Evolutionary conservation across 768 basidiomycete genomes (phyloP).

Genomic region (Glaciozyma martinii): DNA sequence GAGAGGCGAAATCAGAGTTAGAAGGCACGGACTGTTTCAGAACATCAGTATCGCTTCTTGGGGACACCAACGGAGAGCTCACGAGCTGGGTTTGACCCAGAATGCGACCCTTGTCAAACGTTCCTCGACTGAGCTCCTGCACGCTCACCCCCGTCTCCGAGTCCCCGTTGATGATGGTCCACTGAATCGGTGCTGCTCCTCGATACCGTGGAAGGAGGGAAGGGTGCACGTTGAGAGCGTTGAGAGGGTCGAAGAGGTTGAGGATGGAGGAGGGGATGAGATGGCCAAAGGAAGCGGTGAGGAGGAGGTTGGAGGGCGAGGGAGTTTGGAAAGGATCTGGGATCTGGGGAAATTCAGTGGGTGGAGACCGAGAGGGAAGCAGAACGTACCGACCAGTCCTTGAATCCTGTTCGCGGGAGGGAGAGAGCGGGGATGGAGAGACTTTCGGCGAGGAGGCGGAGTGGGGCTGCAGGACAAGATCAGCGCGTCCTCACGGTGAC

Average conservation of each 20-base stretch:
- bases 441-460: constrained; percentile 20
- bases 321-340: not conserved
- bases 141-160: constrained; percentile 24
- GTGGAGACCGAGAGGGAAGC: not conserved
- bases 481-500: no score
- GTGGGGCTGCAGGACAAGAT: constrained; percentile 7
- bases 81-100: constrained; percentile 9
- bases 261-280: constrained; percentile 32
- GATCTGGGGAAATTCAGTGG: not conserved
- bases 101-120: constrained; percentile 24
- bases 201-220: constrained; percentile 32
- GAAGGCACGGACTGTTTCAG: not conserved
- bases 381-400: constrained; percentile 14
- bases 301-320: constrained; percentile 21
- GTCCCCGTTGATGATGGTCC: constrained; percentile 29
- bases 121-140: constrained; percentile 19
- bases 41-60: no score
- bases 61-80: not conserved
- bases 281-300: constrained; percentile 36
- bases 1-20: not conserved
- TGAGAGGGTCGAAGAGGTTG: constrained; percentile 20
- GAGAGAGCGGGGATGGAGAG: constrained; percentile 10
- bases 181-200: constrained; percentile 35
- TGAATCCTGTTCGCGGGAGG: constrained; percentile 19
- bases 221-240: constrained; percentile 35